These are phyloP conservation scores for Pseudogymnoascus sp. DNA, from an alignment of 2,329 filamentous ascomycete genomes.

Conservation along the genomic window DNA sequence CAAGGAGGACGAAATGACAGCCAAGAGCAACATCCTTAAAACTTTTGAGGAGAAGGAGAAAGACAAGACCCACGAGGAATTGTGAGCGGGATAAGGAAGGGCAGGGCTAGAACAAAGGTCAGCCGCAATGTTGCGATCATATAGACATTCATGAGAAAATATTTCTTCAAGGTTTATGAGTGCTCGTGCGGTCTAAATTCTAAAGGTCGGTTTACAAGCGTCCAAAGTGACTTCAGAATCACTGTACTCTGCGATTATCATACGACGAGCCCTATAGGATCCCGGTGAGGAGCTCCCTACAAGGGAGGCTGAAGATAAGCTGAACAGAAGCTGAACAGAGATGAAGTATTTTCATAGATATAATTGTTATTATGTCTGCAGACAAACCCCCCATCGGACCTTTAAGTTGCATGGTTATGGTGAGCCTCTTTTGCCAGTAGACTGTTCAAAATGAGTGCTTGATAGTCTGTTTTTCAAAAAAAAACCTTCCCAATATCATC, in stretches of 20 bases:
- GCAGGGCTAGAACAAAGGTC: conserved; percentile 17
- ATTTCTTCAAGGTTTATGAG: not conserved
- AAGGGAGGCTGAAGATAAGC: not conserved
- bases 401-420: not conserved
- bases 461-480: conserved; percentile 21
- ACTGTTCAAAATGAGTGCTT: not conserved
- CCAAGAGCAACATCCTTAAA: conserved; percentile 78
- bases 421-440: not conserved
- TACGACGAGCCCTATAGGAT: not conserved
- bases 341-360: not conserved
- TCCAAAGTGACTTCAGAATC: not conserved
- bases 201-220: not conserved
- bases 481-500: conserved; percentile 14
- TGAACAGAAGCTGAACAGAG: not conserved
- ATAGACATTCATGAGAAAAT: not conserved
- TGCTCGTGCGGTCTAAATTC: not conserved
- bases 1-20: conserved; percentile 82
- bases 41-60: conserved; percentile 59
- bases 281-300: not conserved
- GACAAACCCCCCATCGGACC: not conserved
- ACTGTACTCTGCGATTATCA: not conserved
- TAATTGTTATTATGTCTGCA: not conserved
- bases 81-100: not conserved
- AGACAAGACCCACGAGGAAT: conserved; percentile 42
- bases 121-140: conserved; percentile 29